Base-by-base conservation (phyloP, 306 rosid species). In the Citrullus mucosospermus region DNA sequence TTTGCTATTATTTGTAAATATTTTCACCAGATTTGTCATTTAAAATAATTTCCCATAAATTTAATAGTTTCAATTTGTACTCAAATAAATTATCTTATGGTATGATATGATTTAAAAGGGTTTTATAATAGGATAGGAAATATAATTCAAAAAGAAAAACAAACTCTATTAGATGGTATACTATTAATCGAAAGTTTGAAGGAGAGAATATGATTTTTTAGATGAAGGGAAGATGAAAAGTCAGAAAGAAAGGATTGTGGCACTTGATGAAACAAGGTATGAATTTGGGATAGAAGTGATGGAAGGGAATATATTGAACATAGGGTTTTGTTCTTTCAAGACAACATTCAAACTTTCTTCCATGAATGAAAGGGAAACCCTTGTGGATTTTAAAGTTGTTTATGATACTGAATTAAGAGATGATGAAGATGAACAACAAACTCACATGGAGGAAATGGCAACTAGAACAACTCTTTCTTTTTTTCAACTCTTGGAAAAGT, bases 161-260 rank as follows among this genome's bases (percentile, higher is more conserved):
- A 25, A 25, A 25, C 25, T 25, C 25, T 25, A 25, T 25, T 25
- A 25, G 28, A 25, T 25, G 28, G 28, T 25, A 25, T 25, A 25
- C 28, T 25, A 25, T 25, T 25, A 25, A 25, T 25, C 28, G 0
- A 25, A 25, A 25, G 28, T 25, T 25, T 25, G 28, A 25, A 25
- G 28, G 28, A 25, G 28, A 22, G n/a, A 38, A 53, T 15, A 39
- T 68, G 32, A 17, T 9, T 1, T 8, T 39, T 67, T 51, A 87
- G 91, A 76, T 73, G 79, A 67, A 55, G 1, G 60, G 4, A 53
- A 36, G 6, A 36, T 62, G 81, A 80, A 53, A 55, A 81, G 41
- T 34, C 93, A 90, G 60, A 90, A 81, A 81, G 95, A 92, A 78
- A 82, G 9, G 81, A 90, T 92, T 50, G 82, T 85, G 54, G 90